phyloP scores from a whole-genome alignment of 2,329 filamentous ascomycete genomes.

The Diaporthe ampelina region DNA sequence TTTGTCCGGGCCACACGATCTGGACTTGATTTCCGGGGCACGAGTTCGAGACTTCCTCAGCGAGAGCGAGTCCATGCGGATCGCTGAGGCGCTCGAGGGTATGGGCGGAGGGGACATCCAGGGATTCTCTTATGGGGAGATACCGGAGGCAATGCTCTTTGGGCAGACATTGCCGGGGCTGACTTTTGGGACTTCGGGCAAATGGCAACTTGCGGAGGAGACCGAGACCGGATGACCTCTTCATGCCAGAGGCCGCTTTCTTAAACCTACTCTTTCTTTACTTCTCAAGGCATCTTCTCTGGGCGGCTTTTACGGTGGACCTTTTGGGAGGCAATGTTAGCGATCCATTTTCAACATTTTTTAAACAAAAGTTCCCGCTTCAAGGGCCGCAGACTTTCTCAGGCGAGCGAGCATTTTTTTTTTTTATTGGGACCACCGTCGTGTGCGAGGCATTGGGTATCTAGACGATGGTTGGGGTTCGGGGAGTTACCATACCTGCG shows the following conservation, averaged over 20 bases:
- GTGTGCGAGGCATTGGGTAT: conserved; percentile 22
- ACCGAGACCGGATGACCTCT: conserved; percentile 9
- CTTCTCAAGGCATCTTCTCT: neutral
- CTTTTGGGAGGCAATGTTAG: conserved; percentile 1
- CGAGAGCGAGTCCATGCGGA: conserved; percentile 42
- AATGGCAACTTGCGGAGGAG: conserved; percentile 24
- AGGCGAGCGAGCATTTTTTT: conserved; percentile 27
- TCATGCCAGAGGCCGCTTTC: neutral
- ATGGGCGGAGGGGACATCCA: conserved; percentile 41
- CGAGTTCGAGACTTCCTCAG: conserved; percentile 17
- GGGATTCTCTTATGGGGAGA: conserved; percentile 39
- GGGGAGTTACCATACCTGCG: conserved; percentile 15
- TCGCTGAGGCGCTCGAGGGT: conserved; percentile 46
- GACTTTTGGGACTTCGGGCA: neutral
- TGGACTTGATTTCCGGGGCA: neutral
- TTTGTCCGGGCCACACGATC: conserved; percentile 10
- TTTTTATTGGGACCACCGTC: neutral
- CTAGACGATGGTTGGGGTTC: conserved; percentile 14
- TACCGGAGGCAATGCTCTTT: conserved; percentile 28
- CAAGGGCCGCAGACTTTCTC: neutral
- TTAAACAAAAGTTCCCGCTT: neutral
- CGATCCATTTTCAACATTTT: neutral
- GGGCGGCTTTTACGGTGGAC: neutral
- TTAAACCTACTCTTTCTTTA: neutral
- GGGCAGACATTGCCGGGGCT: conserved; percentile 29